Evolutionary conservation across 2,329 filamentous ascomycete genomes (phyloP), one percentile per base, ranked within the genome.

Genomic region (Penicillium sp.): DNA sequence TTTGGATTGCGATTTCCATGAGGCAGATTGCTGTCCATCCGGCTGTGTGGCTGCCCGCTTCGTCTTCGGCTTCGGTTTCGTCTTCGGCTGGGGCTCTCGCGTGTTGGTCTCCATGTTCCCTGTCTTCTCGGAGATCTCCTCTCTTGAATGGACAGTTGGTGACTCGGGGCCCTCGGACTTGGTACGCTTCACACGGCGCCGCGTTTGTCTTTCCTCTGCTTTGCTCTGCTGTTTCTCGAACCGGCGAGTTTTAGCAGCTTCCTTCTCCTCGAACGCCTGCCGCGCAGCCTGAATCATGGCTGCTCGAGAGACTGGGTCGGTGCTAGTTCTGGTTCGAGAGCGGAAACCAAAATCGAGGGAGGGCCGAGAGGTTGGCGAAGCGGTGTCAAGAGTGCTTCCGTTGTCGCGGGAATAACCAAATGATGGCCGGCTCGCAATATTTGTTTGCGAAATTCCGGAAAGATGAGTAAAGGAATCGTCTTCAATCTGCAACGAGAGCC

Each of bases 221-320:
- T 71, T 81, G 51, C 73, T 63, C 40, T 74, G 77, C 48, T 82
- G 80, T 60, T 80, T 75, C 61, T 84, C 79, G 39, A 77, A 69
- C 58, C 81, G 82, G 43, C 73, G 76, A 48, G 77, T 77, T 59
- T 84, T 85, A 29, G 77, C 80, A 3, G 78, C 80, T 67, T 85
- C 81, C 58, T 82, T 82, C 57, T 84, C 80, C 51, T 81, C 75
- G 63, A 84, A 85, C 26, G 82, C 82, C 44, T 78, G 73, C 6
- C 83, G 77, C 4, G 80, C 78, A 37, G 79, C 80, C 48, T 80
- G 78, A 8, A 85, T 81, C 3, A 78, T 78, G 15, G 82, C 81
- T 34, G 81, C 81, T 32, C 81, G 77, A 4, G 78, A 78, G 24
- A 78, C 73, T 7, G 81, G 75, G 58, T 84, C 82, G 13, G 73